Evolutionary conservation across 495 filamentous ascomycete genomes (phyloP), one percentile per base, ranked within the genome.

Genomic region (Massariosphaeria phaeospora): DNA sequence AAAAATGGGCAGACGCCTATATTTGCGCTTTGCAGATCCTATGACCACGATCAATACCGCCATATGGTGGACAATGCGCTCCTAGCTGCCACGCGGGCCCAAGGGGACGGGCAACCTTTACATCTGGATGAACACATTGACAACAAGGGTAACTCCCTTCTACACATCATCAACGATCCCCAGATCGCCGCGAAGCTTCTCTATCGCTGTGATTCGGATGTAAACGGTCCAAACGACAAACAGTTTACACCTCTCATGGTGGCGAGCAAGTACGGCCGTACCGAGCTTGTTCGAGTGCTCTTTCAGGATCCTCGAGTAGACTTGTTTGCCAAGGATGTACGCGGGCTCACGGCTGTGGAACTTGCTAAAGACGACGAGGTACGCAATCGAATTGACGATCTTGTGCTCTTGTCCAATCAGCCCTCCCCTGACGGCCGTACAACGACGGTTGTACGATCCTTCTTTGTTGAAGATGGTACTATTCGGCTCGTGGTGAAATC

Each of bases 291-390:
- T 6, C 80, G 90, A 51, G 83, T 83, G 13, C 75, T 99, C 11
- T 96, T 95, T 65, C 77, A 81, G 41, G 94, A 97, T 67, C 77
- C 87, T 13, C 75, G 94, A 51, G 89, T 96, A 4, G 94, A 99
- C 67, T 71, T 89, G 1, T 79, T 83, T 29, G 81, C 89, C 23
- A 89, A 86, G 66, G 94, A 99, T 59, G 67, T 86, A 11, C 81
- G 94, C 46, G 94, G 94, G 1, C 74, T 99, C 63, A 96, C 91
- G 23, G 94, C 94, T 1, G 89, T 97, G 13, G 94, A 99, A 67
- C 74, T 99, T 39, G 94, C 94, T 11, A 99, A 99, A 66, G 94
- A 99, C 66, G 94, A 99, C 63, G 94, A 99, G 62, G 86, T 99
- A 18, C 80, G 94, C 13, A 97, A 97, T 68, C 82, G 84, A 46